Percentiles rank a stretch among this genome's conserved stretches.
phyloP scores from a whole-genome alignment of 768 basidiomycete genomes.

The Crepidotus variabilis region DNA sequence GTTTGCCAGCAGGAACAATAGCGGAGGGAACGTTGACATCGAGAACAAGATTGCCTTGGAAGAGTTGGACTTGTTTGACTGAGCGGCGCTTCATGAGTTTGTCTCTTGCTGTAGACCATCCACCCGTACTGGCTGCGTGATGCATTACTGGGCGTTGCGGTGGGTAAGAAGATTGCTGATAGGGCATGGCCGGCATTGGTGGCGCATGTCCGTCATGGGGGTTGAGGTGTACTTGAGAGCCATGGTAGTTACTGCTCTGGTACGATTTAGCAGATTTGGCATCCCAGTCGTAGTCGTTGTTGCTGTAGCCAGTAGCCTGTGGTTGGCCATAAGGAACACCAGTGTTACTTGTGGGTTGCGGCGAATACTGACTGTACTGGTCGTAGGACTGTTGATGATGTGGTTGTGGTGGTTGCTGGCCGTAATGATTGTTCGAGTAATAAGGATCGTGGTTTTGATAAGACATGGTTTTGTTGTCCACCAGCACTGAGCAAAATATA shows the following conservation, averaged over 20 bases:
- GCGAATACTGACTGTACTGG: slow-evolving; percentile 1
- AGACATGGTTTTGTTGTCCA: neutral
- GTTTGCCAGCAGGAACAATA: slow-evolving; percentile 67
- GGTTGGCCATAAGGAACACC: slow-evolving; percentile 32
- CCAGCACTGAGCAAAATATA: neutral
- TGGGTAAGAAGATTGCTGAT: slow-evolving; percentile 35
- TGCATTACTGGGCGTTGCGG: slow-evolving; percentile 45
- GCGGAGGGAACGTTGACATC: slow-evolving; percentile 78
- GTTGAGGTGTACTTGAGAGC: slow-evolving; percentile 72
- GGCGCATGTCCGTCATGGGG: slow-evolving; percentile 60
- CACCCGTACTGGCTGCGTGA: slow-evolving; percentile 43
- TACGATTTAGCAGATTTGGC: slow-evolving; percentile 55
- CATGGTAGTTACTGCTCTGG: slow-evolving; percentile 53
- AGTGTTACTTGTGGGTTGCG: slow-evolving; percentile 19
- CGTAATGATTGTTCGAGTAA: slow-evolving; percentile 27
- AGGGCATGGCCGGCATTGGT: slow-evolving; percentile 53
- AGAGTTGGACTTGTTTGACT: slow-evolving; percentile 73
- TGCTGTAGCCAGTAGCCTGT: slow-evolving; percentile 25
- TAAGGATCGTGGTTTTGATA: slow-evolving; percentile 49
- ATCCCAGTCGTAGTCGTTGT: slow-evolving; percentile 51
- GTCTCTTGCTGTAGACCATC: slow-evolving; percentile 68
- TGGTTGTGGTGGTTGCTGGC: slow-evolving; percentile 16
- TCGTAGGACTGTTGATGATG: slow-evolving; percentile 14
- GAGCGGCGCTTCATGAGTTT: slow-evolving; percentile 82
- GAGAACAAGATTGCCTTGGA: slow-evolving; percentile 80